phyloP scores from a whole-genome alignment of 2,329 filamentous ascomycete species.

The Ceratocystis variospora region DNA sequence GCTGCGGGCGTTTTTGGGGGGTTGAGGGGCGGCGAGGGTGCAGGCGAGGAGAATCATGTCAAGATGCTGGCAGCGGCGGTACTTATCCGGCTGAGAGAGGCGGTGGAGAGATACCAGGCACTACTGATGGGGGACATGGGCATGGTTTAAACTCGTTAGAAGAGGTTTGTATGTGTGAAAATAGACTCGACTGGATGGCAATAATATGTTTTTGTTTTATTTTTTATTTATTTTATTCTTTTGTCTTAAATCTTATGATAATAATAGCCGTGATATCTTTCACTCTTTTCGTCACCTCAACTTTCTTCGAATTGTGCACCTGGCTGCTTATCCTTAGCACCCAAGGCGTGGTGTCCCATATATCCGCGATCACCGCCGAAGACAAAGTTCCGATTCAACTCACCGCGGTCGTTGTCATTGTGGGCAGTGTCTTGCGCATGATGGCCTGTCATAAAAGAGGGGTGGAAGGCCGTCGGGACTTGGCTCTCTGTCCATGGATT shows the following conservation, averaged over 20 bases:
- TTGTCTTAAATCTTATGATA: neutral
- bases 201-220: neutral
- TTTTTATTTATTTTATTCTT: neutral
- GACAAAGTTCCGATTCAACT: neutral
- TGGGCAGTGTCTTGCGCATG: too few species aligned
- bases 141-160: neutral
- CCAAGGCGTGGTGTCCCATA: neutral
- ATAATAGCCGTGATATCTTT: neutral
- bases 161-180: neutral
- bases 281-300: neutral
- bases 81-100: constrained; percentile 63
- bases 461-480: too few species aligned
- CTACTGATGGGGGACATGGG: constrained; percentile 54
- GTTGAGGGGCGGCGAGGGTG: constrained; percentile 34
- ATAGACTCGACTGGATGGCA: neutral
- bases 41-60: constrained; percentile 60
- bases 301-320: neutral
- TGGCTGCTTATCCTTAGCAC: too few species aligned
- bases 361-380: neutral
- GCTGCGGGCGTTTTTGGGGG: constrained; percentile 59
- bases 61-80: constrained; percentile 67
- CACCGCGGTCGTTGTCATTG: neutral
- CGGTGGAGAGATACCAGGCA: constrained; percentile 68
- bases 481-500: neutral
- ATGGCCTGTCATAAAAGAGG: too few species aligned